phyloP scores from a whole-genome alignment of 306 rosid genomes.

The Pueraria montana region DNA sequence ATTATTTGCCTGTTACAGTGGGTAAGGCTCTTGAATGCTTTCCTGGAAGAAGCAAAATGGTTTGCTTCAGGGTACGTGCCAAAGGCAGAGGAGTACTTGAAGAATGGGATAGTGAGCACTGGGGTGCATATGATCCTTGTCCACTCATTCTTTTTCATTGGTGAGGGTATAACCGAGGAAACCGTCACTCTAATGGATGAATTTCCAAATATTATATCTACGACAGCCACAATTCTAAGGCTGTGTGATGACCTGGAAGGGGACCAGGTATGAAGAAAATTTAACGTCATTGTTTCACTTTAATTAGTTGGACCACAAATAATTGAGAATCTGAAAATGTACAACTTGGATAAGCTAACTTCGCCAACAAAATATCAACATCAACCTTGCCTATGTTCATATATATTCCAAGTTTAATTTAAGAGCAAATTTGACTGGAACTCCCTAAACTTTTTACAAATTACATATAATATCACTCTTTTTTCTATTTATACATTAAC shows the following conservation, averaged over 20 bases:
- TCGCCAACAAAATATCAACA: not conserved
- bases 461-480: no score
- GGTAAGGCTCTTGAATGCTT: constrained; percentile 62
- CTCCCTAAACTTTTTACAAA: no score
- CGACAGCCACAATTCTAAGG: constrained; percentile 49
- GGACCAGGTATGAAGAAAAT: constrained; percentile 23
- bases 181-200: constrained; percentile 46
- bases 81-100: constrained; percentile 57
- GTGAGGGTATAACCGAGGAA: constrained; percentile 49
- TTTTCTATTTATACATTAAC: no score
- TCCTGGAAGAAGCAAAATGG: constrained; percentile 69
- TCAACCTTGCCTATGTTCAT: not conserved
- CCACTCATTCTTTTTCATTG: constrained; percentile 57
- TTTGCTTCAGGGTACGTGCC: constrained; percentile 55
- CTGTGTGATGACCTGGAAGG: constrained; percentile 61
- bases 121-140: constrained; percentile 64
- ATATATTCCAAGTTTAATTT: not conserved
- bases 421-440: no score
- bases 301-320: no score
- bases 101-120: constrained; percentile 58
- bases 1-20: constrained; percentile 50
- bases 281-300: not conserved
- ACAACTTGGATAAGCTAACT: not conserved
- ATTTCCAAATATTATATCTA: constrained; percentile 34
- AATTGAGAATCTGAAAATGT: no score